Evolutionary conservation across 495 filamentous ascomycete genomes (phyloP), one percentile per base, ranked within the genome.

Genomic region (Neurospora discreta): DNA sequence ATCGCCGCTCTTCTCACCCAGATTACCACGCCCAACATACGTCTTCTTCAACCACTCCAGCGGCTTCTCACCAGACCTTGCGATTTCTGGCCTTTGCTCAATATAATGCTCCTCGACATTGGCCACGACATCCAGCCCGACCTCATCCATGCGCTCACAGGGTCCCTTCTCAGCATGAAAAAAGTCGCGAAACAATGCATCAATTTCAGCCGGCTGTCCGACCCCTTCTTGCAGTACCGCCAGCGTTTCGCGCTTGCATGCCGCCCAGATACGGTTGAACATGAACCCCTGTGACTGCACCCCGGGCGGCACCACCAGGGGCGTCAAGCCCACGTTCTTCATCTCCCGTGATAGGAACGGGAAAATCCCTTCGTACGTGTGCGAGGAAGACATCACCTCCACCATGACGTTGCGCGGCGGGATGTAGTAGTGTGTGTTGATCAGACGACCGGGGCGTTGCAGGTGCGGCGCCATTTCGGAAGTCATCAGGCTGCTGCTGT

Each of bases 191-290:
- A 84, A 86, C 73, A 87, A 78, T 0, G 77, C 77, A 74, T 87
- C 84, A 44, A 85, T 75, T 1, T 84, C 82, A 11, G 71, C 75
- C 1, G 80, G 82, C 70, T 74, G 76, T 6, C 78, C 82, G 3
- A 85, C 81, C 0, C 83, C 86, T 65, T 88, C 86, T 3, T 81
- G 75, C 41, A 89, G 77, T 39, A 89, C 85, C 7, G 74, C 77
- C 30, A 89, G 71, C 26, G 83, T 83, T 75, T 89, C 87, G 1
- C 86, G 83, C 76, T 89, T 88, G 71, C 86, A 78, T 5, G 87
- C 87, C 0, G 83, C 87, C 87, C 87, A 90, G 58, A 90, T 81
- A 7, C 88, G 84, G 71, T 89, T 87, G 78, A 89, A 87, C 23
- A 90, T 82, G 70, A 89, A 85, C 71, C 88, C 88, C 18, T 79